Percentiles rank a stretch among this genome's conserved stretches.
Conservation (phyloP, 148 eudicot species). For the Hydrangea macrophylla region DNA sequence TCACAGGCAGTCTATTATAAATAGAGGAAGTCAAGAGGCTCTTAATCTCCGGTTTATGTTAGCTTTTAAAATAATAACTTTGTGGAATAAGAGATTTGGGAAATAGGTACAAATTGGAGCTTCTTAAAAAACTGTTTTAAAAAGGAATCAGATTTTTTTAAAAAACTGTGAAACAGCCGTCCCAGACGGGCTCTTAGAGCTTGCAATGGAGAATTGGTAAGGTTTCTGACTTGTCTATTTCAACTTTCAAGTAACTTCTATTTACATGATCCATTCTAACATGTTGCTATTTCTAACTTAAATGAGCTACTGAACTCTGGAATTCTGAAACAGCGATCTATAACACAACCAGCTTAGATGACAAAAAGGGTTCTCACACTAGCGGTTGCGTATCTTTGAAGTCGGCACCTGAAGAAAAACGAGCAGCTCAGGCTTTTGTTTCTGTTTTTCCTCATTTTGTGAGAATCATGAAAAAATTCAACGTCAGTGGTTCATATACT, state of each 20-base stretch:
- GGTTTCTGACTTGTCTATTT: background rate
- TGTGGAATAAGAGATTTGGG: too few relatives aligned
- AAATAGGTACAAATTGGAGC: too few relatives aligned
- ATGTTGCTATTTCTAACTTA: background rate
- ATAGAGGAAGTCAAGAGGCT: constrained; percentile 7
- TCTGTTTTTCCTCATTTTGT: constrained; percentile 78
- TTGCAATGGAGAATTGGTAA: constrained; percentile 26
- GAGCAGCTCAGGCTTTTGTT: constrained; percentile 64
- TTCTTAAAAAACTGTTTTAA: too few relatives aligned
- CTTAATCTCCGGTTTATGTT: constrained; percentile 1
- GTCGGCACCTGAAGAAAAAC: constrained; percentile 72
- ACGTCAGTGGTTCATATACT: constrained; percentile 65
- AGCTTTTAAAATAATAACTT: too few relatives aligned
- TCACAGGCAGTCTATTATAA: background rate
- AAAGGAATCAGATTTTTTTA: too few relatives aligned
- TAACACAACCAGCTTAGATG: constrained; percentile 20
- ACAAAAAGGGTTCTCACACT: constrained; percentile 28
- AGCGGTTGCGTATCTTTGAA: constrained; percentile 50
- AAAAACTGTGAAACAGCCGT: too few relatives aligned
- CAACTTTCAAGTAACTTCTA: background rate
- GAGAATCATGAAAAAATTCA: constrained; percentile 73
- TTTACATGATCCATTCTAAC: background rate
- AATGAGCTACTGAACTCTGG: constrained; percentile 10
- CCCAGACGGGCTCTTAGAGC: too few relatives aligned
- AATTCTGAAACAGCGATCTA: constrained; percentile 24